phyloP scores from a whole-genome alignment of 257 asterid genomes.

The Ballota nigra region DNA sequence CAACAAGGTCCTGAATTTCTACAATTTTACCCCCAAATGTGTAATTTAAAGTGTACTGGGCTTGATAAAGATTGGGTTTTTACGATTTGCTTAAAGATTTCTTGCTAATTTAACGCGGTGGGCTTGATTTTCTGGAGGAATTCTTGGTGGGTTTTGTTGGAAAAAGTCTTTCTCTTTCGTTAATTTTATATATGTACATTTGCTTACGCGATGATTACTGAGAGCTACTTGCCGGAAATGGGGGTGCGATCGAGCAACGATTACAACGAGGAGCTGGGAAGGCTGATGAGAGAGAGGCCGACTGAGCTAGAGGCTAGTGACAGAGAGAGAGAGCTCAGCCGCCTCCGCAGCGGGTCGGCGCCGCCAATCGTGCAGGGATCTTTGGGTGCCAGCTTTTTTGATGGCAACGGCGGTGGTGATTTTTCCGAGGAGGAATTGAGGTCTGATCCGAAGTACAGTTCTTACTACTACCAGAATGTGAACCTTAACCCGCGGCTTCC shows the following conservation, averaged over 20 bases:
- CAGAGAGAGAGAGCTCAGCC: constrained; percentile 48
- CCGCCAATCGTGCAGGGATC: constrained; percentile 68
- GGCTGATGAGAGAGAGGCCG: constrained; percentile 43
- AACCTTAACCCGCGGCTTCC: constrained; percentile 72
- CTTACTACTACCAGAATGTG: constrained; percentile 62
- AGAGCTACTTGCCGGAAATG: constrained; percentile 44
- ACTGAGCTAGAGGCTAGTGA: constrained; percentile 40
- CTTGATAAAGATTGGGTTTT: constrained; percentile 19
- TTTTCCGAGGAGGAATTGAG: constrained; percentile 58
- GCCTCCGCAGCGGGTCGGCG: constrained; percentile 64
- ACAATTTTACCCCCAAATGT: not conserved
- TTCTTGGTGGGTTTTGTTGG: not conserved
- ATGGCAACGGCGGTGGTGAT: constrained; percentile 18
- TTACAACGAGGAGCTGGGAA: constrained; percentile 47
- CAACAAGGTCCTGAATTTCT: not conserved
- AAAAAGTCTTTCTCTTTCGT: not conserved
- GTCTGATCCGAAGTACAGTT: constrained; percentile 70
- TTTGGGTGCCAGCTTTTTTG: constrained; percentile 33
- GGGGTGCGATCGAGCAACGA: constrained; percentile 45
- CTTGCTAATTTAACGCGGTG: not conserved
- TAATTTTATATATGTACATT: not conserved
- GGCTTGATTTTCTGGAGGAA: not conserved
- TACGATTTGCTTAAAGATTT: not conserved
- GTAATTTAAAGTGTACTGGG: not conserved
- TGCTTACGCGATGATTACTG: constrained; percentile 41